phyloP scores from a whole-genome alignment of 73 alveolate genomes.

The Breviolum minutum region DNA sequence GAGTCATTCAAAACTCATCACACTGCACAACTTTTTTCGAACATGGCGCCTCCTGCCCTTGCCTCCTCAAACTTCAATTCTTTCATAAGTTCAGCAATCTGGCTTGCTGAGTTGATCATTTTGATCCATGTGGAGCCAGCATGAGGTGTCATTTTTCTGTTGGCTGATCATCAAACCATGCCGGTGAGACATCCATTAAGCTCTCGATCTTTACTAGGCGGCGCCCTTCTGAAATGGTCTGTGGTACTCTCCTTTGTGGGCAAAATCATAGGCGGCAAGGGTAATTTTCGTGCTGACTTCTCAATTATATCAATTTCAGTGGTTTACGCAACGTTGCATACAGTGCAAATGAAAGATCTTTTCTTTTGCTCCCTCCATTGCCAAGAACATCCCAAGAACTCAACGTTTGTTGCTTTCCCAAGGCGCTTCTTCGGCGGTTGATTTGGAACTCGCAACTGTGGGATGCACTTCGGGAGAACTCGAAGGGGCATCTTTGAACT shows the following conservation, averaged over 20 bases:
- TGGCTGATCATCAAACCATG: background rate
- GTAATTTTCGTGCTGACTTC: background rate
- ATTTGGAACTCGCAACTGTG: background rate
- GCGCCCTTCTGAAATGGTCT: conserved; percentile 60
- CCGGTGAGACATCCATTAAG: conserved; percentile 52
- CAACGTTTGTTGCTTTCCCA: background rate
- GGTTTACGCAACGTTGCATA: too few species aligned
- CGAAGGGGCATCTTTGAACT: background rate
- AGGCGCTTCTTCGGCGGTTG: conserved; percentile 26
- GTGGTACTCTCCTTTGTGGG: conserved; percentile 24
- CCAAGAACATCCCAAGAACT: too few species aligned
- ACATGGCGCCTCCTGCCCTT: conserved; percentile 5
- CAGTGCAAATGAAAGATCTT: too few species aligned
- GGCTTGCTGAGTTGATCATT: background rate
- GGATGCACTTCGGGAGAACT: background rate
- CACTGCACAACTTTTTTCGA: too few species aligned
- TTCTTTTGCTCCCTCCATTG: too few species aligned
- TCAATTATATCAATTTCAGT: too few species aligned
- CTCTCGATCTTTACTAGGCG: conserved; percentile 66
- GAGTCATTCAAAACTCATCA: too few species aligned
- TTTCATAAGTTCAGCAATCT: conserved; percentile 54
- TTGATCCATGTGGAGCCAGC: background rate
- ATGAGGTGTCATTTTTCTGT: too few species aligned
- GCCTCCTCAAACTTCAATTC: conserved; percentile 59
- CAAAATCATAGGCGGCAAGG: background rate